A percentile compares a stretch with the other conserved stretches of the same genome.
phyloP scores from a whole-genome alignment of 257 asterid genomes.

The Osmanthus fragrans region DNA sequence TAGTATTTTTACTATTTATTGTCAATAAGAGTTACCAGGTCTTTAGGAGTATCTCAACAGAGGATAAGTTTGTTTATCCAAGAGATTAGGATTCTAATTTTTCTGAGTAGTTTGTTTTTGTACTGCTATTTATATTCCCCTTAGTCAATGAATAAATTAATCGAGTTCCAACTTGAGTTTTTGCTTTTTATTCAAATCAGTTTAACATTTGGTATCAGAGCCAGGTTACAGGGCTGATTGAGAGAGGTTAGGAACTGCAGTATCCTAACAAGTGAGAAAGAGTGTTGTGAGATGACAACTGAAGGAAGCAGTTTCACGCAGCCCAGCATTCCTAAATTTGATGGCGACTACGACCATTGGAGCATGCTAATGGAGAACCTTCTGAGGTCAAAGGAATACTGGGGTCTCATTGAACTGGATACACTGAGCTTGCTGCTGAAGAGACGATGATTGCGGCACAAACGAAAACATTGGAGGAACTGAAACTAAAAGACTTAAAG shows the following conservation, averaged over 20 bases:
- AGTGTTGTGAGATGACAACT: background rate
- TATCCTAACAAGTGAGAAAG: background rate
- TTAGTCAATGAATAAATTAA: too few relatives aligned
- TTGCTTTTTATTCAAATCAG: too few relatives aligned
- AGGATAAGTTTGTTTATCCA: too few relatives aligned
- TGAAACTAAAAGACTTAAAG: constrained; percentile 1
- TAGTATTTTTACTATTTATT: too few relatives aligned
- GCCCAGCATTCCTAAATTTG: background rate
- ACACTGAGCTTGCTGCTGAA: background rate
- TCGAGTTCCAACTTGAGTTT: too few relatives aligned
- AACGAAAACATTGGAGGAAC: background rate
- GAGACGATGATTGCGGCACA: background rate
- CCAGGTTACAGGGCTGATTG: background rate
- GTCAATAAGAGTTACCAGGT: background rate
- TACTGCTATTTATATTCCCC: too few relatives aligned
- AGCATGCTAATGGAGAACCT: constrained; percentile 5
- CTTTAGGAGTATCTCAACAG: background rate
- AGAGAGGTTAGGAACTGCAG: background rate
- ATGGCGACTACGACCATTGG: constrained; percentile 10
- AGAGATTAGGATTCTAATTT: background rate
- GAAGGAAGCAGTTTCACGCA: background rate
- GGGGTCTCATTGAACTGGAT: background rate
- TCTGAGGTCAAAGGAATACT: background rate
- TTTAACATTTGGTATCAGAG: background rate
- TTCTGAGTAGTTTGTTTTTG: too few relatives aligned